Conservation (phyloP, 2,329 filamentous ascomycete genomes). For the Daldinia sp. region DNA sequence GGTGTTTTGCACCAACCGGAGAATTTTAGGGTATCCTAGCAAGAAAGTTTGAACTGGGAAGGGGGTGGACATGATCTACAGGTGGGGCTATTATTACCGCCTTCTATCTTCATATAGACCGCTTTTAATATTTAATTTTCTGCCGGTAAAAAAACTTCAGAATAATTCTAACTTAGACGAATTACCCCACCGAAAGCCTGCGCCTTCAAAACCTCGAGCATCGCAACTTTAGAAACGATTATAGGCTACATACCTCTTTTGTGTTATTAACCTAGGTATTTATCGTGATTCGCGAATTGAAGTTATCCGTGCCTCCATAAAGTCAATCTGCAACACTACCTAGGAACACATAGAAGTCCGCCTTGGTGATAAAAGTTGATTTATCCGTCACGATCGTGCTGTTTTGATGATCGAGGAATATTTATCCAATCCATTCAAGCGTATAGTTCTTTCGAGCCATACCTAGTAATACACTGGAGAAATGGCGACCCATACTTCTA, state of each 20-base stretch:
- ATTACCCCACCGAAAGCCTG: constrained; percentile 7
- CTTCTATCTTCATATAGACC: constrained; percentile 16
- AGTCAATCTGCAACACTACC: background rate
- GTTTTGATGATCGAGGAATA: background rate
- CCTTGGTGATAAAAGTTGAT: background rate
- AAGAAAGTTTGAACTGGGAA: too few species aligned
- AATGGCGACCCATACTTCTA: constrained; percentile 49
- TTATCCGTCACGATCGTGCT: background rate
- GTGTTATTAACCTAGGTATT: too few species aligned
- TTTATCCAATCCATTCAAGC: background rate
- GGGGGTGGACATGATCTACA: too few species aligned
- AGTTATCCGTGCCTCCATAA: background rate
- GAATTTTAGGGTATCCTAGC: constrained; percentile 17
- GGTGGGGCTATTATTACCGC: constrained; percentile 7
- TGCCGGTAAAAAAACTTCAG: constrained; percentile 28
- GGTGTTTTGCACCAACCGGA: constrained; percentile 25
- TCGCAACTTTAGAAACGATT: background rate
- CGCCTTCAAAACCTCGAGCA: background rate
- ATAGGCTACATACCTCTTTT: too few species aligned
- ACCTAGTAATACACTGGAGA: background rate
- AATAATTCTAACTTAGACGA: background rate
- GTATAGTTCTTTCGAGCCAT: background rate
- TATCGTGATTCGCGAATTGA: background rate
- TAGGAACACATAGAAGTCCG: background rate
- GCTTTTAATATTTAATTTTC: constrained; percentile 18